Evolutionary conservation across 2,329 filamentous ascomycete species (phyloP).

Genomic region (Aspergillus fructus): DNA sequence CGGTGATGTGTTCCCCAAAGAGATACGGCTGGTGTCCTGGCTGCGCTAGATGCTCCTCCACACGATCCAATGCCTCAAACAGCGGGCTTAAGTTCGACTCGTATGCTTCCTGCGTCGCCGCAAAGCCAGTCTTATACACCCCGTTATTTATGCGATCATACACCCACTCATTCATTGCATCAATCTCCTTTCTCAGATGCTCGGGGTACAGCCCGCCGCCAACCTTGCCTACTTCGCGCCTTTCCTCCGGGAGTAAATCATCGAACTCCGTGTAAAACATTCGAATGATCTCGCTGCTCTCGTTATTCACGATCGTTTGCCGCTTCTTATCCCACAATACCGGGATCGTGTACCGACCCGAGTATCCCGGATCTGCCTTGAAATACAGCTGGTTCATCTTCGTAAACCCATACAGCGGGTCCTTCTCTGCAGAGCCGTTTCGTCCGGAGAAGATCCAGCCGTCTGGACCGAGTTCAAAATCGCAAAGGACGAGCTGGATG

Average conservation of each 20-base stretch:
- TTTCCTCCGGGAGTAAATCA: constrained; percentile 57
- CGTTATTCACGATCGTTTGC: constrained; percentile 78
- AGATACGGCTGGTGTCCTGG: constrained; percentile 61
- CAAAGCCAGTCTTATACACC: constrained; percentile 67
- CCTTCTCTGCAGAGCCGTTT: constrained; percentile 58
- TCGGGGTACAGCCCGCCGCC: constrained; percentile 65
- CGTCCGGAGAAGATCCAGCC: constrained; percentile 76
- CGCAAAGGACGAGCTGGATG: constrained; percentile 49
- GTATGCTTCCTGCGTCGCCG: constrained; percentile 74
- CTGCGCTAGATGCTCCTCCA: constrained; percentile 65
- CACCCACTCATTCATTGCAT: constrained; percentile 73
- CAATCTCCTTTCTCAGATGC: constrained; percentile 62
- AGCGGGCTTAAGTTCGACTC: constrained; percentile 66
- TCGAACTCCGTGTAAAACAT: constrained; percentile 81
- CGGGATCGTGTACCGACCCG: constrained; percentile 77
- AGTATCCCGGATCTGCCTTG: constrained; percentile 65
- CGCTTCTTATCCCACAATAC: constrained; percentile 76
- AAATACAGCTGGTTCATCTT: constrained; percentile 74
- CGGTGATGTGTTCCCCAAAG: constrained; percentile 71
- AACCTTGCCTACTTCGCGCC: constrained; percentile 53
- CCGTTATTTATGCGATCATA: constrained; percentile 62
- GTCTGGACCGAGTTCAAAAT: constrained; percentile 39
- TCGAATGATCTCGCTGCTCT: constrained; percentile 82
- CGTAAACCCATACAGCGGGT: constrained; percentile 70
- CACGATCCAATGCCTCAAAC: constrained; percentile 70